A percentile compares a stretch with the other conserved stretches of the same genome.
Conservation (phyloP, 1,139 yeast species). For the Hansenula anomala region DNA sequence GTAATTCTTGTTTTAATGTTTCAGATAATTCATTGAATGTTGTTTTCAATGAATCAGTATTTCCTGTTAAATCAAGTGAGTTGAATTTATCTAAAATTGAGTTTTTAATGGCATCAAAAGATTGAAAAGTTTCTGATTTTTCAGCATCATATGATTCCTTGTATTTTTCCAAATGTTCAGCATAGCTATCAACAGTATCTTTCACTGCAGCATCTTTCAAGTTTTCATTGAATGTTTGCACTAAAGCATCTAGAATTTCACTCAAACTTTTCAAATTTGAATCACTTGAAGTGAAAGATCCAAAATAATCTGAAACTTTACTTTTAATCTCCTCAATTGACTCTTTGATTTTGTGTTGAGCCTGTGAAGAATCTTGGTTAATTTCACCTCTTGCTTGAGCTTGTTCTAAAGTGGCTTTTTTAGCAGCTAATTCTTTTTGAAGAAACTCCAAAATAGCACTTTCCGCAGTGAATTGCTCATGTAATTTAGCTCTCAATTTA, state of each 20-base stretch:
- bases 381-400: slow-evolving; percentile 4
- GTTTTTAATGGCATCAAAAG: slow-evolving; percentile 15
- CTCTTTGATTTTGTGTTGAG: slow-evolving; percentile 16
- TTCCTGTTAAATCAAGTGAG: slow-evolving; percentile 9
- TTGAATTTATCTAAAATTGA: slow-evolving; percentile 4
- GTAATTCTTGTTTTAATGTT: not conserved
- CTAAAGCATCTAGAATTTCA: slow-evolving; percentile 24
- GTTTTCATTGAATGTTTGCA: slow-evolving; percentile 24
- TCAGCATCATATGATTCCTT: not conserved
- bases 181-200: slow-evolving; percentile 23
- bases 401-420: slow-evolving; percentile 10
- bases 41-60: not conserved
- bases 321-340: slow-evolving; percentile 12
- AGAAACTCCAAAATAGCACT: slow-evolving; percentile 11
- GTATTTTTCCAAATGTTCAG: slow-evolving; percentile 8
- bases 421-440: slow-evolving; percentile 13
- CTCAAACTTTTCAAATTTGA: slow-evolving; percentile 21
- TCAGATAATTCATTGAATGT: slow-evolving; percentile 2
- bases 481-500: slow-evolving; percentile 20
- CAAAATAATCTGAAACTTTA: slow-evolving; percentile 16
- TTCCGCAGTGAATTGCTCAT: slow-evolving; percentile 19
- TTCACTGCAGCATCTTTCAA: slow-evolving; percentile 33
- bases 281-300: slow-evolving; percentile 17
- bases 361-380: slow-evolving; percentile 3
- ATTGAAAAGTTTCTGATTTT: slow-evolving; percentile 1